Conservation (phyloP, 345 rosid genomes). For the Melastoma malabathricum region DNA sequence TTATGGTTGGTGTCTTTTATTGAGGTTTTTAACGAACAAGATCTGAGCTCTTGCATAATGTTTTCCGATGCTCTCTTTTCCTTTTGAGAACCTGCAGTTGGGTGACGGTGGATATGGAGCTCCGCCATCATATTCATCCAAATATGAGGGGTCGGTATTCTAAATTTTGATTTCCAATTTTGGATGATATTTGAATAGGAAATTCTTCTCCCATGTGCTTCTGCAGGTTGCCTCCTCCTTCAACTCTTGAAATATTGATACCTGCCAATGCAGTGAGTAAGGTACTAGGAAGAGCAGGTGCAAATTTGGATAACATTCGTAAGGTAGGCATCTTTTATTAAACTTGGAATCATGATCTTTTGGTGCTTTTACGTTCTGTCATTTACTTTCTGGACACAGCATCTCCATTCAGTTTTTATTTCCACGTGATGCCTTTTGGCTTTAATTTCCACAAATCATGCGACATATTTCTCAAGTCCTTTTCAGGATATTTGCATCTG, state of each 20-base stretch:
- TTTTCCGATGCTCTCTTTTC: slow-evolving; percentile 1
- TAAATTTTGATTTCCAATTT: slow-evolving; percentile 5
- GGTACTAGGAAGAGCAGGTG: slow-evolving; percentile 90
- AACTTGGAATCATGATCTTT: background rate
- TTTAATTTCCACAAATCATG: too few species aligned
- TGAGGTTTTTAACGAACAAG: background rate
- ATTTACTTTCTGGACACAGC: background rate
- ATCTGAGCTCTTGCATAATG: background rate
- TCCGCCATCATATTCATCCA: slow-evolving; percentile 56
- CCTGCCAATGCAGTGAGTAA: slow-evolving; percentile 81
- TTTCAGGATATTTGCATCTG: too few species aligned
- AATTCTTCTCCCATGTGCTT: slow-evolving; percentile 6
- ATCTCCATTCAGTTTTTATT: slow-evolving; percentile 1
- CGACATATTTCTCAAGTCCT: too few species aligned
- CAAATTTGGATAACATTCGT: slow-evolving; percentile 73
- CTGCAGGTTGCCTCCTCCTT: slow-evolving; percentile 43
- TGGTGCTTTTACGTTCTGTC: background rate
- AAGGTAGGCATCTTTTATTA: slow-evolving; percentile 36
- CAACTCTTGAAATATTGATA: slow-evolving; percentile 59
- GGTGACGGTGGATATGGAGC: slow-evolving; percentile 56
- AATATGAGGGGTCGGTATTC: slow-evolving; percentile 60
- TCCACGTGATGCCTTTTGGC: too few species aligned
- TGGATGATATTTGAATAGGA: slow-evolving; percentile 1
- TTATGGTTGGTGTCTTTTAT: background rate
- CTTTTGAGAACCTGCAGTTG: slow-evolving; percentile 21